Conservation (phyloP, 2,329 filamentous ascomycete species). For the Talaromyces sp. region DNA sequence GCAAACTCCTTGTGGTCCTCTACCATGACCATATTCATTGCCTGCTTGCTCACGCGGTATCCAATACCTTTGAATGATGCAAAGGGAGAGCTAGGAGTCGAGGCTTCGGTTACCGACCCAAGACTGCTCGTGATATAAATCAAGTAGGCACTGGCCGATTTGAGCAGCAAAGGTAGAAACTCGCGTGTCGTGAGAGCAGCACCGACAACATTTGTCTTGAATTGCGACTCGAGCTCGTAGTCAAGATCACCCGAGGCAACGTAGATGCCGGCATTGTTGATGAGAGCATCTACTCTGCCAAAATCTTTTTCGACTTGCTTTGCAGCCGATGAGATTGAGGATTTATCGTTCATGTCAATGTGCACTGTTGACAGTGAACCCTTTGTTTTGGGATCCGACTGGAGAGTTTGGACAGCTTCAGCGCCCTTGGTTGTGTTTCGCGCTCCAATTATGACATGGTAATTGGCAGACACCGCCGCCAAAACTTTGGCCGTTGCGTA, state of each 20-base stretch:
- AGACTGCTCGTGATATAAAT: not conserved
- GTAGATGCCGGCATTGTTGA: conserved; percentile 54
- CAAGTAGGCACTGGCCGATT: conserved; percentile 10
- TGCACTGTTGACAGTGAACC: conserved; percentile 46
- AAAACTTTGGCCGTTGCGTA: conserved; percentile 55
- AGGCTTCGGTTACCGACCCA: not conserved
- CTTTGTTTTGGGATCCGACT: conserved; percentile 36
- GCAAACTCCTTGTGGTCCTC: conserved; percentile 40
- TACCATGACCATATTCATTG: conserved; percentile 48
- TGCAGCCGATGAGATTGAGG: conserved; percentile 47
- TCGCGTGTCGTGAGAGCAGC: conserved; percentile 43
- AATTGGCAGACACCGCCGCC: conserved; percentile 42
- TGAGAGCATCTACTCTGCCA: conserved; percentile 47
- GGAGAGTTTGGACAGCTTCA: conserved; percentile 40
- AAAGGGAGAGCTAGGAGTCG: not conserved
- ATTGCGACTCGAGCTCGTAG: not conserved
- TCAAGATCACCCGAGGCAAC: not conserved
- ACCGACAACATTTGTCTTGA: conserved; percentile 33
- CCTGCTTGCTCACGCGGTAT: conserved; percentile 42
- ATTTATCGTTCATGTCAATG: conserved; percentile 53
- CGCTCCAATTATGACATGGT: conserved; percentile 54
- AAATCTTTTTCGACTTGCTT: conserved; percentile 38
- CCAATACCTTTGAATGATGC: conserved; percentile 13
- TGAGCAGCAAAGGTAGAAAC: conserved; percentile 50
- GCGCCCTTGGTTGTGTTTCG: conserved; percentile 50